These are phyloP conservation scores for Tardiomyces digboiensis DNA, from an alignment of 1,139 yeast genomes.

Conservation along the genomic window DNA sequence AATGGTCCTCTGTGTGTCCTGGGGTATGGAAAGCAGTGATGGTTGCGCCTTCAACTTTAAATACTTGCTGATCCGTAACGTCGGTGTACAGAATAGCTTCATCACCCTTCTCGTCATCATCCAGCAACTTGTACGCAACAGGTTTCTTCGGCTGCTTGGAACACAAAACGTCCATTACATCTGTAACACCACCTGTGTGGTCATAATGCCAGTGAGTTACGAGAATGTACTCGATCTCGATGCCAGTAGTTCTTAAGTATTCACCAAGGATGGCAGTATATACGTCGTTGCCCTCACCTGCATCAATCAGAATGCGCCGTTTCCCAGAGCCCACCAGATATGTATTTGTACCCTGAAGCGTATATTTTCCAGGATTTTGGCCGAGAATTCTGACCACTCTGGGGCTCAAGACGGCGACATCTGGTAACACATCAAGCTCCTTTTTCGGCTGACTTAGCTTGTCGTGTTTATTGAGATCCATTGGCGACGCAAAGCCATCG, in stretches of 20 bases:
- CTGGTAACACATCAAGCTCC: conserved; percentile 12
- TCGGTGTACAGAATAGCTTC: not conserved
- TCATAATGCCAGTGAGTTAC: conserved; percentile 33
- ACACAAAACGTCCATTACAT: conserved; percentile 8
- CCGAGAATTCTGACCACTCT: conserved; percentile 30
- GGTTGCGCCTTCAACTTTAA: conserved; percentile 24
- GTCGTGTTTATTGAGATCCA: not conserved
- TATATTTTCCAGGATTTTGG: conserved; percentile 29
- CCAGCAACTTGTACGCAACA: conserved; percentile 9
- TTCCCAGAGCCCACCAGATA: conserved; percentile 29
- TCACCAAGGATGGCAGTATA: conserved; percentile 18
- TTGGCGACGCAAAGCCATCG: not conserved
- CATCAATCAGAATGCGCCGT: conserved; percentile 26
- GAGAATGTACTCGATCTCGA: conserved; percentile 22
- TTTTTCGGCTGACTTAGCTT: not conserved
- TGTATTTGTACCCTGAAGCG: conserved; percentile 34
- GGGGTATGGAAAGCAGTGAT: conserved; percentile 27
- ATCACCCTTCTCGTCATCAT: conserved; percentile 6
- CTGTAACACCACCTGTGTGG: conserved; percentile 26
- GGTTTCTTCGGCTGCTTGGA: conserved; percentile 3
- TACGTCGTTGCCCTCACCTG: conserved; percentile 28
- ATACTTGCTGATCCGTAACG: conserved; percentile 20
- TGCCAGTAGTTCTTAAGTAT: conserved; percentile 17
- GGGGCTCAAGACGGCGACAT: conserved; percentile 27
- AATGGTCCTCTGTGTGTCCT: conserved; percentile 32